Percentiles rank a stretch among this genome's conserved stretches.
Conservation (phyloP, 352 stramenopile species). For the Phytophthora citricola region DNA sequence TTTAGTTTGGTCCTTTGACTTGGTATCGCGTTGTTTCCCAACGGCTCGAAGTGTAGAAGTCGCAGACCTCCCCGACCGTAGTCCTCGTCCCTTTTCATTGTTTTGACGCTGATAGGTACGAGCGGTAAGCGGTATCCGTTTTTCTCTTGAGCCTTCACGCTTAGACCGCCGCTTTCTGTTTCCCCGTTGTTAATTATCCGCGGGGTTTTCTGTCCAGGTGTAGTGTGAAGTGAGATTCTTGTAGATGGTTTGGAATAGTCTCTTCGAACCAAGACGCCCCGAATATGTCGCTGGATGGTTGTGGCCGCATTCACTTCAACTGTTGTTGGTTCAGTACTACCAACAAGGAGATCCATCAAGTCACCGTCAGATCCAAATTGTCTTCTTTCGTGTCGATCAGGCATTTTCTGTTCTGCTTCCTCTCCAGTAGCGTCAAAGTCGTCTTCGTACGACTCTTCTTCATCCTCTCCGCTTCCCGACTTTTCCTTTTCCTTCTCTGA, state of each 20-base stretch:
- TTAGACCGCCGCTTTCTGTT: not conserved
- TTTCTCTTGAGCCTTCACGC: not conserved
- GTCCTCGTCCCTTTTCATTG: not conserved
- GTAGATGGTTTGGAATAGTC: not conserved
- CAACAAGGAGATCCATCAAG: constrained; percentile 52
- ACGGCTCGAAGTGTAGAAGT: not conserved
- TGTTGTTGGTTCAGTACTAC: constrained; percentile 5
- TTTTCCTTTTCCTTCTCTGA: not conserved
- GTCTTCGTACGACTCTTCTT: constrained; percentile 52
- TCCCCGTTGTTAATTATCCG: not conserved
- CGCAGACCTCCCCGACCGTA: not conserved
- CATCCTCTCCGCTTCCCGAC: constrained; percentile 2
- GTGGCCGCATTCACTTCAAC: constrained; percentile 26
- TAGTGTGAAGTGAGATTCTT: not conserved
- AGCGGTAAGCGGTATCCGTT: constrained; percentile 7
- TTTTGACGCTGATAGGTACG: constrained; percentile 16
- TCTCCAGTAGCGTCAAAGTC: constrained; percentile 43
- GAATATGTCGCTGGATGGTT: constrained; percentile 40
- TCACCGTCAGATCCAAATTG: constrained; percentile 40
- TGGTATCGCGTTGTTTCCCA: not conserved
- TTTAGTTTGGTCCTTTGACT: not conserved
- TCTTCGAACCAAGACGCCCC: constrained; percentile 17
- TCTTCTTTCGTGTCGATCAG: constrained; percentile 8
- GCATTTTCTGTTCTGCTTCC: constrained; percentile 14
- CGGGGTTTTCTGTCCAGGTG: not conserved